Evolutionary conservation across 768 basidiomycete genomes (phyloP).

Genomic region (Cantharellus anzutake): DNA sequence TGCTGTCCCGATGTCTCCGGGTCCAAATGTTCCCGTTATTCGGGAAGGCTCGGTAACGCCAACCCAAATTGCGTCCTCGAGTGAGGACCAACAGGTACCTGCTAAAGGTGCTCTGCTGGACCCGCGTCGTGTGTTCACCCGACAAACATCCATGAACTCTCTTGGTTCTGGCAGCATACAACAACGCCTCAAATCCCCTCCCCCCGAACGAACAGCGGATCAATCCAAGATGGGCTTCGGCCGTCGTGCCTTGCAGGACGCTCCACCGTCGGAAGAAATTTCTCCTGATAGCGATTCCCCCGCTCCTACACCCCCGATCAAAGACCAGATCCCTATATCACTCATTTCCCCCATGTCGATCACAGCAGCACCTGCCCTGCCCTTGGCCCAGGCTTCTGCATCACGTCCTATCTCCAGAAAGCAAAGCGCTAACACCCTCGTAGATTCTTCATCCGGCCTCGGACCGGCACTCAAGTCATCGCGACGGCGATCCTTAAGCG

Average conservation of each 20-base stretch:
- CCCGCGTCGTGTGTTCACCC: not conserved
- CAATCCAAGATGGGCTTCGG: not conserved
- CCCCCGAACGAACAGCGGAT: not conserved
- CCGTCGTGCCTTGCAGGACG: not conserved
- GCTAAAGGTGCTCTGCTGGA: not conserved
- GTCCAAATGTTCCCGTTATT: not conserved
- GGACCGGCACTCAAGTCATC: not conserved
- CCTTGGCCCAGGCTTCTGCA: too few species aligned
- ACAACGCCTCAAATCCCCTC: not conserved
- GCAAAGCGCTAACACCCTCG: not conserved
- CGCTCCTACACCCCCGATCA: too few species aligned
- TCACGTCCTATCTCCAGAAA: too few species aligned
- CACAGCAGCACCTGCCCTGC: too few species aligned
- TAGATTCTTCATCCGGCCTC: not conserved
- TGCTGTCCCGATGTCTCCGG: not conserved
- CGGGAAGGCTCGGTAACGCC: not conserved
- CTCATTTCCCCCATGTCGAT: too few species aligned
- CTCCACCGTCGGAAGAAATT: too few species aligned
- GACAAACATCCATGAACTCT: not conserved
- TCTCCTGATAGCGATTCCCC: too few species aligned
- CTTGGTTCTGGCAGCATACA: not conserved
- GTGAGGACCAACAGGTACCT: not conserved
- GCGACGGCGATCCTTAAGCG: not conserved
- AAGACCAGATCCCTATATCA: too few species aligned
- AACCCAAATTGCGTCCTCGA: not conserved